Base-by-base conservation (phyloP, 208 protist genomes). In the Leishmania braziliensis region DNA sequence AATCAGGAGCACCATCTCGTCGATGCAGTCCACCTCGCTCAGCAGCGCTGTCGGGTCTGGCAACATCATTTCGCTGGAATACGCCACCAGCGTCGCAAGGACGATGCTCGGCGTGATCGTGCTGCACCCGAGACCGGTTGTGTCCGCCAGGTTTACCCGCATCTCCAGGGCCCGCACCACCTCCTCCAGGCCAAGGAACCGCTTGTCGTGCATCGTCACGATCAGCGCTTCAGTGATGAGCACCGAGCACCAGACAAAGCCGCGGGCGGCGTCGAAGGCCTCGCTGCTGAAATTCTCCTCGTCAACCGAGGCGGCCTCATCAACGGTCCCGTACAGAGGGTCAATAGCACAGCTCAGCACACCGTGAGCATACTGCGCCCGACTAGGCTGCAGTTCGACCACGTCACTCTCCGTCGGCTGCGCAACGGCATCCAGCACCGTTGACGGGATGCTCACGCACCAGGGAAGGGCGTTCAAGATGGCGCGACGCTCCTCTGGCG, bases 1-100 rank as follows among this genome's bases (percentile, higher is more conserved):
- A 80, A 97, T 93, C 23, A 96, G 88, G 69, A 96, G 83, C 72
- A 95, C 90, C 92, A 97, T 96, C 84, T 97, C 94, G 72, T 97
- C 92, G 36, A 97, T 91, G 77, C 86, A 88, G 82, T 95, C 93
- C 63, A 97, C 94, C 82, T 97, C 91, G 51, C 86, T 90, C 46
- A 97, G 79, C 60, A 96, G 78, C 68, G 86, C 74, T n/a, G 91
- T 92, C 51, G 90, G 90, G 79, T 96, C 90, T 5, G 92, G 90
- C 43, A 97, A 78, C 78, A 85, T 78, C 76, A 90, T 88, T 86
- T 95, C 94, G 77, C 79, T 93, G 3, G 87, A 88, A 78, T 92
- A 95, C 70, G 85, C 86, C 12, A 92, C 78, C 33, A 95, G 84
- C 63, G 90, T 88, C 50, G 90, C 88, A 6, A 95, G 84, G 9